Base-by-base conservation (phyloP, 2,329 filamentous ascomycete species). In the Escovopsis sp. region DNA sequence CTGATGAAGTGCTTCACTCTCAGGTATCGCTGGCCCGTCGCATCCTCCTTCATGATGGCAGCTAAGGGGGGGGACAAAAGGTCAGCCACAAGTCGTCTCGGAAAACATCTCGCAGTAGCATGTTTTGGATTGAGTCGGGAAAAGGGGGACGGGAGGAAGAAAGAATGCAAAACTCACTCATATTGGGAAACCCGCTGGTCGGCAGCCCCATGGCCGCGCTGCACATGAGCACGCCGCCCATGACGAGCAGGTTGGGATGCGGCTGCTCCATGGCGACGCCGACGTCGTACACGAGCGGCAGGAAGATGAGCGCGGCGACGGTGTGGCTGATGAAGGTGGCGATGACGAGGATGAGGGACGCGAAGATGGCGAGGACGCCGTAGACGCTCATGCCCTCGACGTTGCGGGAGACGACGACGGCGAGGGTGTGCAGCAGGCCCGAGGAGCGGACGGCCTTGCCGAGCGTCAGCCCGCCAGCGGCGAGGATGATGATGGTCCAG, bases 401-500 rank as follows among this genome's bases (percentile, higher is more conserved):
- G 16, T 71, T 64, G 2, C 66, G 64, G 0, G 85, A 88, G 48
- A 98, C 94, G 10, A 71, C 64, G 6, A 71, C 67, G 2, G 91
- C 91, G 39, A 98, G 82, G 0, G 87, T 93, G 57, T 94, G 84
- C 29, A 98, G 69, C 10, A 98, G 71, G 2, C 91, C 91, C 0
- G 89, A 96, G 0, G 85, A 91, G 48, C 87, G 89, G 44, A 98
- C 91, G 0, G 89, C 84, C 60, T 94, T 95, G 43, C 91, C 91
- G 0, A 98, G 76, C 1, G 87, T 87, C 30, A 98, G 67, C 7
- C 91, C 91, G 37, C 91, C 91, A 0, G 91, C 89, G 0, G 91
- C 91, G 15, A 98, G 79, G 54, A 98, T 96, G 62, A 98, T 95
- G 62, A 98, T 98, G 15, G 93, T 98, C 91, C 91, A 98, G 33